Percentiles rank a stretch among this genome's conserved stretches.
phyloP scores from a whole-genome alignment of 2,329 filamentous ascomycete genomes.

The Cladosporium sp. region DNA sequence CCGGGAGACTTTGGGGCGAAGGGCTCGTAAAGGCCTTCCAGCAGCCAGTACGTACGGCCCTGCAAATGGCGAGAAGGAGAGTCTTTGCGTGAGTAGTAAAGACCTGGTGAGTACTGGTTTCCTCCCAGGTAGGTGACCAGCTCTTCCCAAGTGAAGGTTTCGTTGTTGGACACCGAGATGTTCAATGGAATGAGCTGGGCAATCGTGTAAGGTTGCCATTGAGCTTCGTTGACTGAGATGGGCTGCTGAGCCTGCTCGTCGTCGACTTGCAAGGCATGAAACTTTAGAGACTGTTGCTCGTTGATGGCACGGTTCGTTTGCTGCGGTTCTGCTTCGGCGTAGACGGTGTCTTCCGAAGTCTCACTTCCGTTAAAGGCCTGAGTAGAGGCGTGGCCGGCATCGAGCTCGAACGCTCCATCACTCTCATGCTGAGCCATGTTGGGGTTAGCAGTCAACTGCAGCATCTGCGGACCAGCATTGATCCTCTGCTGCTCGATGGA shows the following conservation, averaged over 20 bases:
- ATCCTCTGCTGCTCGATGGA: not conserved
- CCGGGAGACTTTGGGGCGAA: constrained; percentile 44
- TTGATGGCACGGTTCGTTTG: not conserved
- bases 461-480: not conserved
- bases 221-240: too few species aligned
- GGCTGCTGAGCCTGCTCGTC: not conserved
- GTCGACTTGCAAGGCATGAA: not conserved
- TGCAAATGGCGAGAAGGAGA: constrained; percentile 14
- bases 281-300: not conserved
- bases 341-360: not conserved
- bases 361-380: not conserved
- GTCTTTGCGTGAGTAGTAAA: constrained; percentile 32
- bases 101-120: constrained; percentile 42
- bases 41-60: constrained; percentile 44
- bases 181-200: constrained; percentile 33
- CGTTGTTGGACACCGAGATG: constrained; percentile 21
- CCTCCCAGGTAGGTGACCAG: constrained; percentile 41
- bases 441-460: not conserved
- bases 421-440: not conserved
- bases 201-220: constrained; percentile 42
- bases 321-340: not conserved
- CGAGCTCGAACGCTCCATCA: not conserved
- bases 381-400: not conserved
- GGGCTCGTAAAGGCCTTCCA: constrained; percentile 42
- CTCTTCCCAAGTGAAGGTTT: constrained; percentile 42